Conservation (phyloP, 2,329 filamentous ascomycete species). For the Diatrype stigma region DNA sequence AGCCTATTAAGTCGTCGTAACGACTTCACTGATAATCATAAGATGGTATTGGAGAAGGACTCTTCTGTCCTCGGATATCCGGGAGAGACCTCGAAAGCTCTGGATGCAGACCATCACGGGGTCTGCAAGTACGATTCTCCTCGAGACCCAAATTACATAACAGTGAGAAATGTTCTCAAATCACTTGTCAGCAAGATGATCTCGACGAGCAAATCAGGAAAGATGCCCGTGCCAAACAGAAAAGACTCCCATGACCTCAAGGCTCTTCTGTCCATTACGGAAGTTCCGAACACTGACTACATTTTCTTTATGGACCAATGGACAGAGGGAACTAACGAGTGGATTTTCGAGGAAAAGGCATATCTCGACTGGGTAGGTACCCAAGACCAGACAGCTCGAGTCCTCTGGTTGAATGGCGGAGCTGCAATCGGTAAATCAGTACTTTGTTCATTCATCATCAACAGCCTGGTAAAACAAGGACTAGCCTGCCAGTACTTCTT, state of each 20-base stretch:
- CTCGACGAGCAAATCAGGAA: not conserved
- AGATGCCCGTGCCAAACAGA: not conserved
- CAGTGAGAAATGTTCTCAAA: slow-evolving; percentile 26
- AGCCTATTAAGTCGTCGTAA: not conserved
- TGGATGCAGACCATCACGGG: slow-evolving; percentile 38
- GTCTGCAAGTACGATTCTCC: slow-evolving; percentile 37
- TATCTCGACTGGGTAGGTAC: slow-evolving; percentile 7
- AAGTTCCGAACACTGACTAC: slow-evolving; percentile 9
- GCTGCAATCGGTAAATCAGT: slow-evolving; percentile 17
- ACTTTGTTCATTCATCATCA: slow-evolving; percentile 14
- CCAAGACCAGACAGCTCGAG: not conserved
- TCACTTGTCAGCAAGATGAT: slow-evolving; percentile 9
- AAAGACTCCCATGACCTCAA: slow-evolving; percentile 3
- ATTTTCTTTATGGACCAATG: slow-evolving; percentile 15
- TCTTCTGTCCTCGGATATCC: slow-evolving; percentile 39
- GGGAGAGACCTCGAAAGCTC: slow-evolving; percentile 31
- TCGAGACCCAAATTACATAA: slow-evolving; percentile 33
- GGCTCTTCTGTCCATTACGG: slow-evolving; percentile 7
- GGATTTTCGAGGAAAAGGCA: slow-evolving; percentile 3
- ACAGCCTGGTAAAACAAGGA: slow-evolving; percentile 8
- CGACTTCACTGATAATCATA: not conserved
- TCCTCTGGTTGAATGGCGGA: slow-evolving; percentile 10
- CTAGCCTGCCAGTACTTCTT: slow-evolving; percentile 14
- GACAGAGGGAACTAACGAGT: slow-evolving; percentile 8
- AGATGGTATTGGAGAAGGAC: slow-evolving; percentile 27